These are phyloP conservation scores for Xylogone sp. DNA, from an alignment of 2,329 filamentous ascomycete genomes.

Conservation along the genomic window DNA sequence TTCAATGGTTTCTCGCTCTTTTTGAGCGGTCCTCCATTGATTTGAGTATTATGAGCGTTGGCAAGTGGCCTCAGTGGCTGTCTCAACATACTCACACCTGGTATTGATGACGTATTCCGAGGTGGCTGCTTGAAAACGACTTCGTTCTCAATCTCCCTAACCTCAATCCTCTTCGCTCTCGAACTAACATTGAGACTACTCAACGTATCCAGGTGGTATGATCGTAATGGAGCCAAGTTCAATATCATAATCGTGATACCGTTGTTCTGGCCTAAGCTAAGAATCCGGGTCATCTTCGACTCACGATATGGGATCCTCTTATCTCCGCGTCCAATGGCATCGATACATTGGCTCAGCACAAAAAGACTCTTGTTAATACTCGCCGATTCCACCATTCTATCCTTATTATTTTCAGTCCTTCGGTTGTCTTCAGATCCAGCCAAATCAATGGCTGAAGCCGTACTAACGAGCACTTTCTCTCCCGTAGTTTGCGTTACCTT, in stretches of 20 bases:
- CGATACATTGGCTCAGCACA: constrained; percentile 90
- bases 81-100: constrained; percentile 46
- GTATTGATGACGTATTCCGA: constrained; percentile 42
- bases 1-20: constrained; percentile 71
- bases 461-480: constrained; percentile 69
- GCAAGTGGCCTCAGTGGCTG: constrained; percentile 78
- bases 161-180: constrained; percentile 91
- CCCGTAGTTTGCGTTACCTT: constrained; percentile 76
- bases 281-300: constrained; percentile 94
- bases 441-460: constrained; percentile 88
- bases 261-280: constrained; percentile 90
- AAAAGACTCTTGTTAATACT: constrained; percentile 98
- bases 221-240: constrained; percentile 85
- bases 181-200: constrained; percentile 95
- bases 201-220: constrained; percentile 89
- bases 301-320: constrained; percentile 87
- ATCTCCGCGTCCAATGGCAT: constrained; percentile 77
- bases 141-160: constrained; percentile 93
- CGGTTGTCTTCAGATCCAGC: constrained; percentile 95
- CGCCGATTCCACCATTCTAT: constrained; percentile 88
- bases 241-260: constrained; percentile 96
- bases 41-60: constrained; percentile 70
- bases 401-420: constrained; percentile 88
- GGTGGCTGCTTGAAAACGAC: constrained; percentile 78
- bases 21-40: constrained; percentile 51